phyloP scores from a whole-genome alignment of 2,329 filamentous ascomycete genomes.

The Madurella fahalii region DNA sequence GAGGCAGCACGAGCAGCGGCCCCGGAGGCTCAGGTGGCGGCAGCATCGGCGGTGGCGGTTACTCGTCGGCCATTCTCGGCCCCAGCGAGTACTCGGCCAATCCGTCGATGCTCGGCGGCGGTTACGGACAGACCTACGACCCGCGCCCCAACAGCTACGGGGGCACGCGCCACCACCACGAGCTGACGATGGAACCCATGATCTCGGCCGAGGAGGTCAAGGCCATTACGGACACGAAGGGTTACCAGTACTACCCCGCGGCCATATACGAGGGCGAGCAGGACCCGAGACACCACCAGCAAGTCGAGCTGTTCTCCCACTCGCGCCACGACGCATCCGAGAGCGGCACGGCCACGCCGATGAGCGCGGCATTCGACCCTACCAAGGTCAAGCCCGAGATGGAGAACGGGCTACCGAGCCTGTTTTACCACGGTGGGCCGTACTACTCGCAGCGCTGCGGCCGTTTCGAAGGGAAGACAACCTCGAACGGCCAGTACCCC shows the following conservation, averaged over 20 bases:
- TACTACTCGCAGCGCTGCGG: conserved; percentile 42
- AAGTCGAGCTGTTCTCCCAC: conserved; percentile 49
- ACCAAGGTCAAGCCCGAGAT: conserved; percentile 50
- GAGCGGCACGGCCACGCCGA: conserved; percentile 30
- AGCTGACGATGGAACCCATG: conserved; percentile 48
- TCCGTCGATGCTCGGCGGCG: conserved; percentile 38
- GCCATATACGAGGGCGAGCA: conserved; percentile 47
- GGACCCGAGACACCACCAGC: conserved; percentile 37
- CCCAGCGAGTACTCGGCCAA: conserved; percentile 29
- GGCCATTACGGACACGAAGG: conserved; percentile 44
- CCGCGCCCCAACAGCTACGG: conserved; percentile 39
- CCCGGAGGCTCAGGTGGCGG: conserved; percentile 61
- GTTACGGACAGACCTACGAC: conserved; percentile 39
- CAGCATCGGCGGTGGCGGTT: conserved; percentile 46
- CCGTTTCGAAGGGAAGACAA: conserved; percentile 51
- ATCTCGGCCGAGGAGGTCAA: conserved; percentile 51
- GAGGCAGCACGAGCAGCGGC: conserved; percentile 66
- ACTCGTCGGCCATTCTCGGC: conserved; percentile 34
- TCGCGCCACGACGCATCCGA: conserved; percentile 30
- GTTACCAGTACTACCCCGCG: conserved; percentile 53
- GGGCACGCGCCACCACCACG: conserved; percentile 43
- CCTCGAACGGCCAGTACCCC: conserved; percentile 52
- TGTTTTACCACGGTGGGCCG: conserved; percentile 41
- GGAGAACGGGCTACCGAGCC: conserved; percentile 44
- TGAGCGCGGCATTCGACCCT: conserved; percentile 32